phyloP scores from a whole-genome alignment of 2,329 filamentous ascomycete genomes.

The Microascus cirrosus region DNA sequence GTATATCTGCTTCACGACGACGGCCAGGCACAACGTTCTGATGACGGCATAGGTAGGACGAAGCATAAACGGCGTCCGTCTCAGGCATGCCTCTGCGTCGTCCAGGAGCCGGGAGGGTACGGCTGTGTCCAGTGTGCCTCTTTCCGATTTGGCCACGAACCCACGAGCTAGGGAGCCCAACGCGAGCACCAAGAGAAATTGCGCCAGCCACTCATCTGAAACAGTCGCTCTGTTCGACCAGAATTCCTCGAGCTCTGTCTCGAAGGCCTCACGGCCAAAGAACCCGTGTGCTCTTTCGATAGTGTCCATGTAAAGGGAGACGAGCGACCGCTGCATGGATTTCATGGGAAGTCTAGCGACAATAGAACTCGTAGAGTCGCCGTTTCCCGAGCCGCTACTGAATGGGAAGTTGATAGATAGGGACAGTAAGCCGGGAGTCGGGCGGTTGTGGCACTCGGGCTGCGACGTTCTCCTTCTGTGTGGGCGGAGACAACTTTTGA shows the following conservation, averaged over 20 bases:
- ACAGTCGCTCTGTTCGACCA: constrained; percentile 18
- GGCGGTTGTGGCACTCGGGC: background rate
- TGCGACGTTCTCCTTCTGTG: background rate
- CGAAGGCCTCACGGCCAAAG: constrained; percentile 17
- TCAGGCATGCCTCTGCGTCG: constrained; percentile 22
- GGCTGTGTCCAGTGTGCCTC: constrained; percentile 8
- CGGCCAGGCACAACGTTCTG: constrained; percentile 18
- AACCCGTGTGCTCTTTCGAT: constrained; percentile 22
- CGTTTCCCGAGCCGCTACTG: background rate
- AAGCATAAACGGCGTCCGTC: constrained; percentile 25
- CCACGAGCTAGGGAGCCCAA: constrained; percentile 18
- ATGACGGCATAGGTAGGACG: constrained; percentile 20
- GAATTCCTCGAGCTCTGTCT: constrained; percentile 12
- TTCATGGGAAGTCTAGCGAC: background rate
- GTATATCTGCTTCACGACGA: constrained; percentile 23
- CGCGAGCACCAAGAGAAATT: constrained; percentile 21
- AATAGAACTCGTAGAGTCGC: background rate
- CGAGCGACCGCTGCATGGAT: background rate
- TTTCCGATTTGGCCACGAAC: background rate
- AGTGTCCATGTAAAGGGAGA: constrained; percentile 8
- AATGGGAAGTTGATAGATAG: constrained; percentile 8
- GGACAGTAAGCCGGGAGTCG: background rate
- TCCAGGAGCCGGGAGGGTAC: constrained; percentile 19
- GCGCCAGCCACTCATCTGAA: constrained; percentile 15
- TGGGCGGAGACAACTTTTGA: background rate